phyloP scores from a whole-genome alignment of 2,329 filamentous ascomycete species.

The Fusarium hainanense region DNA sequence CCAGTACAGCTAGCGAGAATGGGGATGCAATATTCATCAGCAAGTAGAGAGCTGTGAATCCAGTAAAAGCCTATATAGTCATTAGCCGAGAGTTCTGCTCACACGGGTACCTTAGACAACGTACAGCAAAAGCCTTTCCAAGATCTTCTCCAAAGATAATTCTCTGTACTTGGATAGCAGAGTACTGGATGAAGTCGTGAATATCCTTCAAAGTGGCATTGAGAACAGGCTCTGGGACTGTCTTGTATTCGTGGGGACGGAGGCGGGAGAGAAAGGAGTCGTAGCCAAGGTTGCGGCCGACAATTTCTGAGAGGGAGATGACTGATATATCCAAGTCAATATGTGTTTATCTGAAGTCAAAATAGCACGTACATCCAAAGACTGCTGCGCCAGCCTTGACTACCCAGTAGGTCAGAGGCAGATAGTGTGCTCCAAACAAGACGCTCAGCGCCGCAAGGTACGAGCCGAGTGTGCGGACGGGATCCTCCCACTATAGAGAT shows the following conservation, averaged over 20 bases:
- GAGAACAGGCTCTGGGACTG: not conserved
- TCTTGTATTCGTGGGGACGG: not conserved
- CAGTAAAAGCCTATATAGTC: not conserved
- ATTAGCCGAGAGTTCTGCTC: not conserved
- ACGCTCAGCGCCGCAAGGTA: not conserved
- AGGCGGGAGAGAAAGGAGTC: not conserved
- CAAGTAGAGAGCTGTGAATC: not conserved
- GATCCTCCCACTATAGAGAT: not conserved
- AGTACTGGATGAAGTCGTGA: not conserved
- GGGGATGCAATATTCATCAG: not conserved
- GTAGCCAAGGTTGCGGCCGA: not conserved
- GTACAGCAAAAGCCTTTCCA: not conserved
- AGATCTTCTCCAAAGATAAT: not conserved
- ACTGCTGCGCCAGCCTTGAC: not conserved
- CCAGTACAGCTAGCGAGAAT: not conserved
- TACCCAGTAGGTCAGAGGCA: not conserved
- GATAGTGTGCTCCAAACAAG: not conserved
- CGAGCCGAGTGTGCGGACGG: not conserved
- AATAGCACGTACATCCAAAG: not conserved
- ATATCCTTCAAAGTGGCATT: not conserved
- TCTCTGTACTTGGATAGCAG: not conserved
- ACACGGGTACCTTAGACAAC: not conserved
- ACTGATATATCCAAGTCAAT: not conserved
- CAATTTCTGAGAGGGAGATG: not conserved
- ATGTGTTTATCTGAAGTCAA: not conserved